Base-by-base conservation (phyloP, 345 rosid genomes). In the Populus nigra region DNA sequence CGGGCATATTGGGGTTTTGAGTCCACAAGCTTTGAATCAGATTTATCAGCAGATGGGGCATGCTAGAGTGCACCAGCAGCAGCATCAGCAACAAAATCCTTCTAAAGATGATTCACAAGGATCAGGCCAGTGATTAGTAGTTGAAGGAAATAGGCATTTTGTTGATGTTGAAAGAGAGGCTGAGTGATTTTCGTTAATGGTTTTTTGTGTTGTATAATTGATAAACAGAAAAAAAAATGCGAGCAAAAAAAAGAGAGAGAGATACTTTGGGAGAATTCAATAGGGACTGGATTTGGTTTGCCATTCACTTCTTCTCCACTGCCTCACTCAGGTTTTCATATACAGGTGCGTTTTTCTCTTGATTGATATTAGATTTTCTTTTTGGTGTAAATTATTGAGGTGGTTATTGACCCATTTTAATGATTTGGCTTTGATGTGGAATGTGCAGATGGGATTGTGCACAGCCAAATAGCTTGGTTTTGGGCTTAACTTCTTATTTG, bases 41-140 rank as follows among this genome's bases (percentile, higher is more conserved):
- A 85, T 94, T 80, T 94, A 94, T 88, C 98, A 94, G 85, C 98
- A 94, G 87, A 90, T 91, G 89, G 87, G 92, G 57, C 97, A 93
- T 66, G 90, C 84, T 72, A 88, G 90, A 81, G 78, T 83, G 79
- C 87, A 80, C 6, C 89, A 83, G 49, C 90, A 88, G 4, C 87
- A 82, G 38, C 91, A 86, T 12, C 92, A 84, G 25, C 86, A 89
- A 57, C 88, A 86, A 63, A 85, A 88, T 69, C 87, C 89, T 78
- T 83, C 78, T 31, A 89, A 92, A 75, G 97, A 92, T 87, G 92
- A 94, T 78, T 92, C 98, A 75, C 96, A 89, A 87, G 97, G 89
- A 38, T 94, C 96, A n/a, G 94, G 90, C 69, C 94, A 87, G 87
- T 92, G 73, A 84, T 57, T 83, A 78, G 77, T 61, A 73, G 74